Evolutionary conservation across 1,139 yeast species (phyloP).

Genomic region (Saccharomyces pastorianus): DNA sequence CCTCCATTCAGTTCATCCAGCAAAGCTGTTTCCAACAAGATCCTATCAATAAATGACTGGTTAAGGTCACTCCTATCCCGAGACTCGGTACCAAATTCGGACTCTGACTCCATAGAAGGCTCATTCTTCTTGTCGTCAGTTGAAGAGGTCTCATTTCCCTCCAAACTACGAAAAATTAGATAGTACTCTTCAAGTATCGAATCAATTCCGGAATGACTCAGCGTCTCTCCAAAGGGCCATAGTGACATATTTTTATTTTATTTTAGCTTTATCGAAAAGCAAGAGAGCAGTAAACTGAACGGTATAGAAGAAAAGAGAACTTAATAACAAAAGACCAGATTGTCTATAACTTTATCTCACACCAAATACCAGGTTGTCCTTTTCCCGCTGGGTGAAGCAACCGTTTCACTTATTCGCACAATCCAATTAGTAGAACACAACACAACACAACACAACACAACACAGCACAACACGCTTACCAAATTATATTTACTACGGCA

Average conservation of each 20-base stretch:
- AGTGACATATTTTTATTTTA: conserved; percentile 33
- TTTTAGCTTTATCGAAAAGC: neutral
- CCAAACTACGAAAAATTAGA: conserved; percentile 23
- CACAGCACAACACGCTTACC: neutral
- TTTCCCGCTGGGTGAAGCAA: neutral
- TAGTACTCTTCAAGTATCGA: conserved; percentile 33
- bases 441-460: neutral
- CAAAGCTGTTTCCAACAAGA: conserved; percentile 52
- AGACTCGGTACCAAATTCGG: neutral
- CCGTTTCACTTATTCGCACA: neutral
- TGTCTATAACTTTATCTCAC: neutral
- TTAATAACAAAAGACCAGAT: neutral
- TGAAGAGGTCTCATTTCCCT: conserved; percentile 4
- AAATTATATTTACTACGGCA: neutral
- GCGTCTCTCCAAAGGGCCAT: conserved; percentile 42
- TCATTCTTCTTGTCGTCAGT: neutral
- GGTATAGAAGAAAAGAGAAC: neutral
- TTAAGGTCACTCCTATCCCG: conserved; percentile 35
- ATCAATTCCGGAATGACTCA: conserved; percentile 32
- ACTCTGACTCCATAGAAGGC: neutral
- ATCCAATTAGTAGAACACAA: neutral
- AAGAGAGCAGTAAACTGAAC: neutral
- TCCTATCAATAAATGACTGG: conserved; percentile 52
- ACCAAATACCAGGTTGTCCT: neutral
- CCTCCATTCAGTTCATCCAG: conserved; percentile 42